Conservation (phyloP, 2,329 filamentous ascomycete species). For the Pseudogymnoascus sp. region DNA sequence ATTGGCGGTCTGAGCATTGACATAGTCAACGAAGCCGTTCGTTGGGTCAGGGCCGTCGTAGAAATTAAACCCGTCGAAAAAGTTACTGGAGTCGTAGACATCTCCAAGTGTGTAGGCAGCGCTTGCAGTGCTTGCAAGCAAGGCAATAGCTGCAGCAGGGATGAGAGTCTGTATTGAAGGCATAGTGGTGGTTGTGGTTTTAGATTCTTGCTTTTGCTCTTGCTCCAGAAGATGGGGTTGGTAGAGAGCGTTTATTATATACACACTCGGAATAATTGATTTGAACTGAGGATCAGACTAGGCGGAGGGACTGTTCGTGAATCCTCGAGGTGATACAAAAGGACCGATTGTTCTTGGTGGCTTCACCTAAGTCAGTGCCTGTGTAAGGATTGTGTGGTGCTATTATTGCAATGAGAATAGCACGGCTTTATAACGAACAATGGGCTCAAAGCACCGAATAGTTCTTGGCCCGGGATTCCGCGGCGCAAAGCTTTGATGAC, state of each 20-base stretch:
- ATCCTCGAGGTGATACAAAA: background rate
- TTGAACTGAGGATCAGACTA: background rate
- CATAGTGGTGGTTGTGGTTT: background rate
- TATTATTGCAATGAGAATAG: background rate
- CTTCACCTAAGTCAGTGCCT: background rate
- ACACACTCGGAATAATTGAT: background rate
- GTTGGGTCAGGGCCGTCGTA: slow-evolving; percentile 59
- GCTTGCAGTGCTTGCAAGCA: slow-evolving; percentile 19
- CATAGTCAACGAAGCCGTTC: slow-evolving; percentile 65
- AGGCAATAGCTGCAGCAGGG: background rate
- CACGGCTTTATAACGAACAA: slow-evolving; percentile 1
- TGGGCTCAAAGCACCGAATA: background rate
- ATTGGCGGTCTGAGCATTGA: slow-evolving; percentile 50
- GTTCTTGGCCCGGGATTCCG: background rate
- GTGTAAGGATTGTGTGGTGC: background rate
- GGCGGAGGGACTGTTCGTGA: background rate
- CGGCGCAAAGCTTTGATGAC: background rate
- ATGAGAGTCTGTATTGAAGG: background rate
- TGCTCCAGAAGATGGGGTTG: background rate
- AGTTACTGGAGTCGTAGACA: slow-evolving; percentile 36
- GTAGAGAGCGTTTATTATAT: background rate
- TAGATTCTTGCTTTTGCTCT: background rate
- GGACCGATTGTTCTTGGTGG: slow-evolving; percentile 4
- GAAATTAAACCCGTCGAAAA: slow-evolving; percentile 46
- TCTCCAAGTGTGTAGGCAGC: slow-evolving; percentile 35